Conservation (phyloP, 2,329 filamentous ascomycete genomes). For the Calonectria pseudoturangicola region DNA sequence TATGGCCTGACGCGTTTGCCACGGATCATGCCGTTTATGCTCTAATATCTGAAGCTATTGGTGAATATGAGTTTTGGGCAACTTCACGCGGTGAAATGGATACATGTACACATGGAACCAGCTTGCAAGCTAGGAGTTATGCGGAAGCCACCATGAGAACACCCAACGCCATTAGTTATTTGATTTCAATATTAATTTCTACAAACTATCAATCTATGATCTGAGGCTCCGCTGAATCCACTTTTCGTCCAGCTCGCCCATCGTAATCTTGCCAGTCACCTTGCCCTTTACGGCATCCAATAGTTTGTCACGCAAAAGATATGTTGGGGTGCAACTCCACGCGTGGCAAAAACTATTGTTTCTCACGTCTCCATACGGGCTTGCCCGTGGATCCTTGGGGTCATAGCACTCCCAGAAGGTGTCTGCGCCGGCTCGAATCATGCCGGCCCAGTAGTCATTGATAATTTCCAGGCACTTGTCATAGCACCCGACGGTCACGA, state of each 20-base stretch:
- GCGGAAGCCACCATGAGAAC: neutral
- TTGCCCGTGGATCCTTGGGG: conserved; percentile 37
- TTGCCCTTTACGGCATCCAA: conserved; percentile 24
- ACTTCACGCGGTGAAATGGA: neutral
- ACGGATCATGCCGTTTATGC: conserved; percentile 1
- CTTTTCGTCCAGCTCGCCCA: conserved; percentile 39
- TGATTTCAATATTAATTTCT: neutral
- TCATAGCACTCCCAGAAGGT: conserved; percentile 47
- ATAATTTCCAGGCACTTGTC: conserved; percentile 41
- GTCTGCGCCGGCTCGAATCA: conserved; percentile 41
- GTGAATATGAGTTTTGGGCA: neutral
- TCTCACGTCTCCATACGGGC: conserved; percentile 44
- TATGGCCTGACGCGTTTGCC: conserved; percentile 18
- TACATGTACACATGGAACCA: neutral
- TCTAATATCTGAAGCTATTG: neutral
- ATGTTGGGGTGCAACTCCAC: conserved; percentile 46
- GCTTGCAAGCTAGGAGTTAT: neutral
- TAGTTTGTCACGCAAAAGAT: conserved; percentile 36
- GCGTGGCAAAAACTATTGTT: conserved; percentile 47
- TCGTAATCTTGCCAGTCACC: conserved; percentile 37
- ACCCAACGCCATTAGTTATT: neutral
- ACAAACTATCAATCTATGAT: conserved; percentile 1
- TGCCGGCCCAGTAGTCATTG: conserved; percentile 43
- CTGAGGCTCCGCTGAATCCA: conserved; percentile 36
- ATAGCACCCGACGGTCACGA: conserved; percentile 37